Base-by-base conservation (phyloP, 139 green algal species). In the Spirogloea muscicola region DNA sequence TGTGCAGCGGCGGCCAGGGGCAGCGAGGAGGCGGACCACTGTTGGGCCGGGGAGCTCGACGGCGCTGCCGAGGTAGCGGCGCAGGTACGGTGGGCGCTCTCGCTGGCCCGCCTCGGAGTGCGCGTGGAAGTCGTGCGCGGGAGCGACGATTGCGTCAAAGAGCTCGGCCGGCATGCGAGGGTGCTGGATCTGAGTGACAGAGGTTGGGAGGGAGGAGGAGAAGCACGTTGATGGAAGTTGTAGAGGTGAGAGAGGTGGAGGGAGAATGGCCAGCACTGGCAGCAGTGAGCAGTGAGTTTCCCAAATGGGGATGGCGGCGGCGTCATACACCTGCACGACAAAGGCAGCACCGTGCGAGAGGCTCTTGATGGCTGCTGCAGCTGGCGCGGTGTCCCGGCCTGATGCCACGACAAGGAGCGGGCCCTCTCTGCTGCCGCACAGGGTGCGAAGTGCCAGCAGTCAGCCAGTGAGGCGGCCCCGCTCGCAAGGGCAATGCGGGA, bases 111-210 rank as follows among this genome's bases (percentile, higher is more conserved):
- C n/a, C n/a, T n/a, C n/a, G n/a, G n/a, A n/a, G n/a, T n/a, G 42
- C 42, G 68, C 37, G 34, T 78, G 42, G 3, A 59, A 75, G 42
- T 82, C 75, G 40, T 82, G 75, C 0, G 34, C 4, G n/a, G 75
- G 75, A 16, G 69, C 73, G 6, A 80, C 33, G 27, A 82, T 68
- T 10, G 72, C n/a, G 31, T 82, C 75, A 34, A 81, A 82, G 27
- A 49, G 21, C 18, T 29, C 40, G 0, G 80, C 25, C 34, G 67
- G 44, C n/a, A 27, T 48, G 10, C 69, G 58, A 7, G 75, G 75
- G 44, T 82, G 75, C 13, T 82, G 75, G 4, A 82, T 68, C 68
- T 82, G 69, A 3, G 43, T 13, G 10, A 51, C 43, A 10, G 43
- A 10, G 13, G 10, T 25, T 13, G 43, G 13, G 13, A 51, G 43